phyloP scores from a whole-genome alignment of 768 basidiomycete genomes.

The Leccinum uliginosum region DNA sequence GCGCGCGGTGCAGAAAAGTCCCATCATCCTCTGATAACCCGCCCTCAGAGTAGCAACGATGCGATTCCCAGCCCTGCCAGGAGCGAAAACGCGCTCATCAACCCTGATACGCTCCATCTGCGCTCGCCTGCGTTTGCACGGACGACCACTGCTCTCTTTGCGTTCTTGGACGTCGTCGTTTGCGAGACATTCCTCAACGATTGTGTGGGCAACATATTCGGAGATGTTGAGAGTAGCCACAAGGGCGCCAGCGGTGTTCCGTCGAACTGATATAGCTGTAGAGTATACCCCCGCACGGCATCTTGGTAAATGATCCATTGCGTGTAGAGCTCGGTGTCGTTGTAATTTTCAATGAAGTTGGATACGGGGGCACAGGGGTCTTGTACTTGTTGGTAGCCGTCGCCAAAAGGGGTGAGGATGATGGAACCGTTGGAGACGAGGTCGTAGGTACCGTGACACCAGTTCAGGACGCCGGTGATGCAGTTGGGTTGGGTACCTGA shows the following conservation, averaged over 20 bases:
- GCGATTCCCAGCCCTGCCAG: conserved; percentile 19
- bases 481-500: conserved; percentile 80
- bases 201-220: conserved; percentile 83
- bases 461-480: conserved; percentile 83
- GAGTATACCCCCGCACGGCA: conserved; percentile 51
- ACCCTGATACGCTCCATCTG: conserved; percentile 12
- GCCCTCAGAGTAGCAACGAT: conserved; percentile 22
- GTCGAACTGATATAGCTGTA: conserved; percentile 77
- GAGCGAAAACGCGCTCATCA: conserved; percentile 11
- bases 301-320: conserved; percentile 76
- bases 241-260: conserved; percentile 71
- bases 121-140: conserved; percentile 24
- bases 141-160: conserved; percentile 13
- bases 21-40: neutral
- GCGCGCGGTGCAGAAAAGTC: neutral
- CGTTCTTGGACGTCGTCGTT: conserved; percentile 9
- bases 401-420: conserved; percentile 64
- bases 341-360: conserved; percentile 84
- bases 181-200: conserved; percentile 52
- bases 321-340: conserved; percentile 61
- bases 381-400: conserved; percentile 94
- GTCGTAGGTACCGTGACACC: conserved; percentile 81
- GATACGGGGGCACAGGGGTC: conserved; percentile 87
- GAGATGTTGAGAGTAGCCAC: conserved; percentile 62
- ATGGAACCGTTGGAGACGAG: conserved; percentile 78